Evolutionary conservation across 2,329 filamentous ascomycete genomes (phyloP).

Genomic region (Fusarium stilboides): DNA sequence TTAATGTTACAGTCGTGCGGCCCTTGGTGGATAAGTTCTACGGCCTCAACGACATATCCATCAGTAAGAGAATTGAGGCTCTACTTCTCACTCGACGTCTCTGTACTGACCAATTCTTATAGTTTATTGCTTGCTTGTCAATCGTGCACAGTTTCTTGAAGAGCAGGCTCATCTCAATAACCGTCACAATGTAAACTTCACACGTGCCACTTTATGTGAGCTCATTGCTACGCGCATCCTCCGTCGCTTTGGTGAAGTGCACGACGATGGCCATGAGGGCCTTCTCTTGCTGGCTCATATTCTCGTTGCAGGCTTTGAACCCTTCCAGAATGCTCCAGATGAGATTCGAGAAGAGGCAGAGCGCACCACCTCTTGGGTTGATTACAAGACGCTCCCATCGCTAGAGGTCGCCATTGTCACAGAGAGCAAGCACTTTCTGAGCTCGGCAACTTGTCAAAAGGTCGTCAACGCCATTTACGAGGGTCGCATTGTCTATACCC

Average conservation of each 20-base stretch:
- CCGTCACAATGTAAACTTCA: slow-evolving; percentile 85
- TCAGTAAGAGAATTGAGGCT: slow-evolving; percentile 64
- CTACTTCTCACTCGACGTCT: background rate
- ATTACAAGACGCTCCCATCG: slow-evolving; percentile 77
- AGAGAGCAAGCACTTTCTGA: slow-evolving; percentile 84
- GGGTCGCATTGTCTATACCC: slow-evolving; percentile 85
- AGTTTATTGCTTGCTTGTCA: slow-evolving; percentile 89
- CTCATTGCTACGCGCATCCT: slow-evolving; percentile 84
- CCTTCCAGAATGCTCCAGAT: slow-evolving; percentile 84
- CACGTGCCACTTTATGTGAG: slow-evolving; percentile 84
- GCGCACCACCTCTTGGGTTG: slow-evolving; percentile 63
- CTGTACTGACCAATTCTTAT: slow-evolving; percentile 23
- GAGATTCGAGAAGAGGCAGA: slow-evolving; percentile 74
- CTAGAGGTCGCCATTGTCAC: slow-evolving; percentile 88
- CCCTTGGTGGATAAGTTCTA: slow-evolving; percentile 89
- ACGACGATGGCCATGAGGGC: slow-evolving; percentile 77
- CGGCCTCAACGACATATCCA: slow-evolving; percentile 83
- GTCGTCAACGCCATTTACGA: slow-evolving; percentile 88
- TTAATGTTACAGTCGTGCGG: slow-evolving; percentile 85
- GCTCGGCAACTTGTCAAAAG: slow-evolving; percentile 83
- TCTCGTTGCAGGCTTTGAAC: slow-evolving; percentile 86
- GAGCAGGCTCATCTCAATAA: slow-evolving; percentile 83
- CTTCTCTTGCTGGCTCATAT: slow-evolving; percentile 83
- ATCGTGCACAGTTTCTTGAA: slow-evolving; percentile 82
- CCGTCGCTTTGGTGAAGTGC: slow-evolving; percentile 83